Evolutionary conservation across 2,329 filamentous ascomycete species (phyloP).

Genomic region (Fusarium burgessii): DNA sequence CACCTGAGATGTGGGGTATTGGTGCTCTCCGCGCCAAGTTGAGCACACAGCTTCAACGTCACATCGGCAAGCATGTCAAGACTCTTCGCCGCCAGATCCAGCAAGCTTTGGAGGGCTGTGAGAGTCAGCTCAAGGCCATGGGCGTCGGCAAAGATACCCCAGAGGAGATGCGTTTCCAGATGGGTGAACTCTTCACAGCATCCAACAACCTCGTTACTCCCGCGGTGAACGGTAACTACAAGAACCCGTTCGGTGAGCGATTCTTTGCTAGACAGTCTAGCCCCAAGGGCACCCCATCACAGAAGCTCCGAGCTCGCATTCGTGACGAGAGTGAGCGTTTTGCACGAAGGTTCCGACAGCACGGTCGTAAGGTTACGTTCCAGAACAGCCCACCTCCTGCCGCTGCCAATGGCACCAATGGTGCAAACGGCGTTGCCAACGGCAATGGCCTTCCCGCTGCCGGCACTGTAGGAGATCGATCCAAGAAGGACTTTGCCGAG

Average conservation of each 20-base stretch:
- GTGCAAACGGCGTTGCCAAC: conserved; percentile 11
- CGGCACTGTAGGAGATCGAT: conserved; percentile 51
- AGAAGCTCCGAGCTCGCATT: conserved; percentile 63
- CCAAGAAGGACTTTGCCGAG: conserved; percentile 62
- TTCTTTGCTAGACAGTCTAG: conserved; percentile 64
- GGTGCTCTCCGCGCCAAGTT: conserved; percentile 61
- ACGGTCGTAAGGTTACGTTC: conserved; percentile 63
- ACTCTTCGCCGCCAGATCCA: conserved; percentile 64
- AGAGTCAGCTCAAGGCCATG: conserved; percentile 62
- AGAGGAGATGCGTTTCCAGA: conserved; percentile 65
- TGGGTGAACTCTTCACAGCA: conserved; percentile 64
- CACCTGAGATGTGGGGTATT: conserved; percentile 61
- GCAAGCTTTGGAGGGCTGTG: conserved; percentile 61
- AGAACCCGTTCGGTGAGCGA: conserved; percentile 64
- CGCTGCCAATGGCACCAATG: conserved; percentile 32
- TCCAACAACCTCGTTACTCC: conserved; percentile 67
- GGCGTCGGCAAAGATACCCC: conserved; percentile 64
- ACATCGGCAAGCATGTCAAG: conserved; percentile 65
- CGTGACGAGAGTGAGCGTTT: conserved; percentile 66
- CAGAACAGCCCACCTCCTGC: conserved; percentile 39
- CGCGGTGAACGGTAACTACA: conserved; percentile 66
- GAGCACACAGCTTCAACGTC: conserved; percentile 62
- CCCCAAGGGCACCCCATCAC: conserved; percentile 62
- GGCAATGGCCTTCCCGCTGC: conserved; percentile 46
- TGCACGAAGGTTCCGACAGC: conserved; percentile 60